Evolutionary conservation across 176 grass and related monocot species (phyloP).

Genomic region (Stipa capillata): DNA sequence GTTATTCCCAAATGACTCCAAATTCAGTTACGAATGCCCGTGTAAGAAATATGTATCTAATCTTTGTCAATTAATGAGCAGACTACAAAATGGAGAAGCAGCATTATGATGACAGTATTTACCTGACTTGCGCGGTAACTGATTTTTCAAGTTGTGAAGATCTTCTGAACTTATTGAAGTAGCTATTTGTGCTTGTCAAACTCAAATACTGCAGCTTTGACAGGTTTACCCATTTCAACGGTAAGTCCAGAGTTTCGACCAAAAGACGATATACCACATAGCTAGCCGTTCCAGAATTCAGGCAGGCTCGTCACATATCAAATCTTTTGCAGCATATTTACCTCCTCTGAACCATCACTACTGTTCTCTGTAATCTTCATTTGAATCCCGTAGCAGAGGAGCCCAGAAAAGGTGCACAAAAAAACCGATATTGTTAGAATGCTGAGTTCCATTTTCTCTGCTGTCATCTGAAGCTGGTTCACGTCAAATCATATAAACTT

Average conservation of each 20-base stretch:
- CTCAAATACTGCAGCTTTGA: neutral
- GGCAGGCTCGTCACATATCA: neutral
- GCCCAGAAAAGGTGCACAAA: neutral
- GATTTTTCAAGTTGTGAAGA: neutral
- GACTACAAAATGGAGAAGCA: neutral
- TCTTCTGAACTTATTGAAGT: neutral
- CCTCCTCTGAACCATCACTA: neutral
- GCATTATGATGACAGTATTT: neutral
- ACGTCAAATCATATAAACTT: neutral
- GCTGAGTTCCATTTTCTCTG: neutral
- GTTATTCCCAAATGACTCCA: neutral
- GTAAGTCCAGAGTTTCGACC: neutral
- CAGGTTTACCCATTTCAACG: neutral
- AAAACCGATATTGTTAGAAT: neutral
- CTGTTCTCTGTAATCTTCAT: too few relatives aligned
- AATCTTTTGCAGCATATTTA: neutral
- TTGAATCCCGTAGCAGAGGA: neutral
- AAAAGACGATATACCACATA: neutral
- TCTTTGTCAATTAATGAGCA: neutral
- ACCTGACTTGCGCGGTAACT: constrained; percentile 5
- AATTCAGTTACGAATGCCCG: neutral
- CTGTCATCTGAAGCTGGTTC: neutral
- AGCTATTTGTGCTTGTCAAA: neutral
- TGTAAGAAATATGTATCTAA: neutral
- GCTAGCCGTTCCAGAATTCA: neutral